phyloP scores from a whole-genome alignment of 2,329 filamentous ascomycete genomes.

The Penicillium crustosum region DNA sequence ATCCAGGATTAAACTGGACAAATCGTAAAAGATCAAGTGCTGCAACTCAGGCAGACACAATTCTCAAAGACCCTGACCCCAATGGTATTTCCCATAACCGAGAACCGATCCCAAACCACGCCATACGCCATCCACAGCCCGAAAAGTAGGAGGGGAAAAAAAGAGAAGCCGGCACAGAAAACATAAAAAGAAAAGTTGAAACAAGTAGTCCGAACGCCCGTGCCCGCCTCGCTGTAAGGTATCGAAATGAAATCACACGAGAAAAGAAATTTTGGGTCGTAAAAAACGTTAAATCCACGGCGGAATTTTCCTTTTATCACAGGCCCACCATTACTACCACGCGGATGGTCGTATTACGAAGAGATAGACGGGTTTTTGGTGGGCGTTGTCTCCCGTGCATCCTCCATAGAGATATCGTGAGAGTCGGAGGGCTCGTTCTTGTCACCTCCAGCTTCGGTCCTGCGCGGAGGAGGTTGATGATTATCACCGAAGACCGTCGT shows the following conservation, averaged over 20 bases:
- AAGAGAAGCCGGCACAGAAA: conserved; percentile 13
- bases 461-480: neutral
- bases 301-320: conserved; percentile 14
- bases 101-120: conserved; percentile 17
- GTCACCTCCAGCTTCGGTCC: neutral
- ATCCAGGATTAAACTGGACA: conserved; percentile 23
- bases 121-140: conserved; percentile 24
- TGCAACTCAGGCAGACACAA: conserved; percentile 16
- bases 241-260: conserved; percentile 22
- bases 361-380: conserved; percentile 30
- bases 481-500: conserved; percentile 2
- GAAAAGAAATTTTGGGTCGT: conserved; percentile 27
- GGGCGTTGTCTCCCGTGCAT: conserved; percentile 28
- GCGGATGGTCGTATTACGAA: conserved; percentile 20
- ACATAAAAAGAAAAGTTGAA: conserved; percentile 13
- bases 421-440: conserved; percentile 25
- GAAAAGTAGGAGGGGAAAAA: neutral
- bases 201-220: conserved; percentile 22
- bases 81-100: conserved; percentile 26
- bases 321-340: conserved; percentile 16
- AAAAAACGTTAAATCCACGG: conserved; percentile 23
- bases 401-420: conserved; percentile 35
- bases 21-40: conserved; percentile 20
- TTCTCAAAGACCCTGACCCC: conserved; percentile 11
- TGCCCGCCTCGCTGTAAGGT: conserved; percentile 13